Evolutionary conservation across 108 stramenopile genomes (phyloP), one percentile per base, ranked within the genome.

Genomic region (Cyclotella baltica): DNA sequence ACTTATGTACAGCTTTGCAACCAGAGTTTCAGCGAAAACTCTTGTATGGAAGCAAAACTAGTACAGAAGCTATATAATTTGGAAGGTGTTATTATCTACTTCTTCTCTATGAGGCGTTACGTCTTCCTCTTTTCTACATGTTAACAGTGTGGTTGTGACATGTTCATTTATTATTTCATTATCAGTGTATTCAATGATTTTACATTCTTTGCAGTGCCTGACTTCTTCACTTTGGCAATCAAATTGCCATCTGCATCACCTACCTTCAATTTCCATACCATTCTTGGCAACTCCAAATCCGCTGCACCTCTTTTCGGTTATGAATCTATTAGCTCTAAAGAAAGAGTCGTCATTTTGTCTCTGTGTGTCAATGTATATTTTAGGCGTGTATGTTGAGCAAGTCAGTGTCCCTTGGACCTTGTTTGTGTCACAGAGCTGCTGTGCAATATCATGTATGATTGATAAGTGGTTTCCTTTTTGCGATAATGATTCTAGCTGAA

Each of bases 351-450:
- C 51, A 52, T 52, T 52, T n/a, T 52, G 11, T 20, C n/a, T 52
- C 51, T 52, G 51, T 52, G 51, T 52, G n/a, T 13, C n/a, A n/a
- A 20, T 4, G 51, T 52, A 52, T n/a, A 52, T 52, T 52, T 10
- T 52, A n/a, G 51, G 51, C n/a, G 51, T 52, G 51, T 19, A 52
- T 20, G 51, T 52, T 52, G 51, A 52, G 51, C n/a, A n/a, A 4
- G 11, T 13, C n/a, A 52, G n/a, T 52, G 51, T 52, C 4, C 51
- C 51, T n/a, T 52, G 19, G 51, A 52, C n/a, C n/a, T 52, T 52
- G n/a, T 13, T n/a, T n/a, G 51, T 52, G 19, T 52, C 51, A n/a
- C 51, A 52, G 51, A 52, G 51, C 11, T 52, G 11, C 11, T 20
- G 19, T n/a, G n/a, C 51, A 4, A 43, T 43, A 43, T 43, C 40